phyloP scores from a whole-genome alignment of 116 monocot genomes.

The Phalaenopsis hybrid region DNA sequence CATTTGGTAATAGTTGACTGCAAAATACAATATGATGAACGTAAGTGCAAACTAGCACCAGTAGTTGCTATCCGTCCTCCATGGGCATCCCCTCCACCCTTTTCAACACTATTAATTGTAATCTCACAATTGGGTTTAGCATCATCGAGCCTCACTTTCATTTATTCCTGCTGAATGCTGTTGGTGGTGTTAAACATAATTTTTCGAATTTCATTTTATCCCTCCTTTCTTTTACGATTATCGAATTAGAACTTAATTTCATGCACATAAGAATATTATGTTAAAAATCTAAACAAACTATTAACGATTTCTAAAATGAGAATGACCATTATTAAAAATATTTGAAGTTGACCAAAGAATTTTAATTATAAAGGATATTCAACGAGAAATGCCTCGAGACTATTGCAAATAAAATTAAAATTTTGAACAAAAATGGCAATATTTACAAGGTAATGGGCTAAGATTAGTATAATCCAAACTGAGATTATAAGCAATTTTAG shows the following conservation, averaged over 20 bases:
- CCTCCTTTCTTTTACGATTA: not conserved
- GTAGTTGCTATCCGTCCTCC: not conserved
- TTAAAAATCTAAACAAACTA: not conserved
- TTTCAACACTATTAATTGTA: not conserved
- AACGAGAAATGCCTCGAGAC: not conserved
- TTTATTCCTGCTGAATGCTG: not conserved
- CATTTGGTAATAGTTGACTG: not conserved
- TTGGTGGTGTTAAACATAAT: too few relatives aligned
- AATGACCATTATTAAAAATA: not conserved
- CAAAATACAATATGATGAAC: not conserved
- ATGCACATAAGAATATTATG: not conserved
- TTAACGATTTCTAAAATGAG: not conserved
- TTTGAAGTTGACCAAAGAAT: not conserved
- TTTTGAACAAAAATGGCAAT: not conserved
- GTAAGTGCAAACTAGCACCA: not conserved
- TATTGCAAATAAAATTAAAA: not conserved
- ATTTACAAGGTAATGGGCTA: not conserved
- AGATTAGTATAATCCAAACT: not conserved
- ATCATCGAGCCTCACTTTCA: not conserved
- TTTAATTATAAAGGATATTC: not conserved
- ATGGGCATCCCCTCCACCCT: too few relatives aligned
- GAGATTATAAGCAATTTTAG: not conserved
- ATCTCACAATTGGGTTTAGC: not conserved
- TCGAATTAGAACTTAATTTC: not conserved
- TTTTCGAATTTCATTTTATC: not conserved